These are phyloP conservation scores for Suhomyces maxii DNA, from an alignment of 1,139 yeast species.

Conservation along the genomic window DNA sequence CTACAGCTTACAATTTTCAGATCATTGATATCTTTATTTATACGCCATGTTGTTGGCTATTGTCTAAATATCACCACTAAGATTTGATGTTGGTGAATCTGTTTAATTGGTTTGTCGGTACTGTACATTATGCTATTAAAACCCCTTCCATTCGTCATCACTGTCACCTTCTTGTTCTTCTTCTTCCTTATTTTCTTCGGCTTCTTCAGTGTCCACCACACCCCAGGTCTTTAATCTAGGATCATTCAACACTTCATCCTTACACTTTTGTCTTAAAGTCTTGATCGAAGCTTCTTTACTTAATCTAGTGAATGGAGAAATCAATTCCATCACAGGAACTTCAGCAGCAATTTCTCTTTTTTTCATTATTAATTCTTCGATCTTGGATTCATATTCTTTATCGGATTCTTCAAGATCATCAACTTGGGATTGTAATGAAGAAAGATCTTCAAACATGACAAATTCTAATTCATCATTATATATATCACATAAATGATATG, in stretches of 20 bases:
- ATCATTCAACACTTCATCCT: slow-evolving; percentile 66
- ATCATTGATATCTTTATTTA: no score
- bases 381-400: slow-evolving; percentile 28
- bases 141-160: slow-evolving; percentile 54
- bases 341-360: slow-evolving; percentile 35
- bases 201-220: slow-evolving; percentile 35
- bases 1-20: no score
- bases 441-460: slow-evolving; percentile 50
- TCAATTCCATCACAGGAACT: slow-evolving; percentile 55
- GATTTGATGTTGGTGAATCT: no score
- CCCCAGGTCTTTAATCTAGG: slow-evolving; percentile 68
- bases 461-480: slow-evolving; percentile 81
- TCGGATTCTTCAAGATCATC: slow-evolving; percentile 32
- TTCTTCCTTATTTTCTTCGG: slow-evolving; percentile 13
- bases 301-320: slow-evolving; percentile 60
- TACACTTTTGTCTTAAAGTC: slow-evolving; percentile 64
- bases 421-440: slow-evolving; percentile 42
- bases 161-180: slow-evolving; percentile 22
- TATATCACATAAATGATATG: slow-evolving; percentile 84
- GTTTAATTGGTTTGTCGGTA: no score
- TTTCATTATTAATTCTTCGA: slow-evolving; percentile 23
- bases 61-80: no score
- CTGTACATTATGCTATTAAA: slow-evolving; percentile 18
- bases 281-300: slow-evolving; percentile 53
- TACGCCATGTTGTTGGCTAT: no score